Evolutionary conservation across 202 grass and related monocot genomes (phyloP), one percentile per base, ranked within the genome.

Genomic region (Zoysia matrella): DNA sequence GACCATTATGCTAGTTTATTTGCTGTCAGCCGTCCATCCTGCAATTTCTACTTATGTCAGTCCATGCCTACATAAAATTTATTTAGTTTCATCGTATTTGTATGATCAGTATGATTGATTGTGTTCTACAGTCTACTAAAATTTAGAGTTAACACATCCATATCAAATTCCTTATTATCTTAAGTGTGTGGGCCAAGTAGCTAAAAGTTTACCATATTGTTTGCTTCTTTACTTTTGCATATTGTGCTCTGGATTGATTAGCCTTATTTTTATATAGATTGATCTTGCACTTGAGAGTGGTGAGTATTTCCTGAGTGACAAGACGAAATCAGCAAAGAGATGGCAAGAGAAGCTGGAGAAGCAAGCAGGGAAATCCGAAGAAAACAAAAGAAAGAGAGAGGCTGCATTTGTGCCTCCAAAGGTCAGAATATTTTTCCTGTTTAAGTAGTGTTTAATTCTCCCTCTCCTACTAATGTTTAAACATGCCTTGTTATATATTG

Each of bases 221-320:
- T 85, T 66, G 22, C 45, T 47, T 64, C 22, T 78, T 70, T 66
- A 22, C 22, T 22, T 22, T 58, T 67, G 50, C 40, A 41, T 41
- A 15, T 14, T 88, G 54, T 75, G 43, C 11, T 61, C 48, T 82
- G 51, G 47, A 61, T 75, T 82, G 51, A 76, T 58, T 66, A 80
- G 48, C 60, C 47, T 49, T 80, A 82, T 9, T 83, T 44, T 53
- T 49, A 16, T 95, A 70, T 84, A 98, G 95, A 88, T 95, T 80
- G 95, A 98, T 75, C 54, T 86, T 64, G 69, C 90, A 82, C 84
- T 22, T 22, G 22, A 22, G 22, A 22, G 22, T 22, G 22, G 22
- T 22, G 22, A 22, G 22, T 22, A 22, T 22, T 22, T 22, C 22
- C 22, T 22, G 22, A 22, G 22, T 22, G 22, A 22, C 22, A 22